phyloP scores from a whole-genome alignment of 805 yeast genomes.

The Nakazawaea populi region DNA sequence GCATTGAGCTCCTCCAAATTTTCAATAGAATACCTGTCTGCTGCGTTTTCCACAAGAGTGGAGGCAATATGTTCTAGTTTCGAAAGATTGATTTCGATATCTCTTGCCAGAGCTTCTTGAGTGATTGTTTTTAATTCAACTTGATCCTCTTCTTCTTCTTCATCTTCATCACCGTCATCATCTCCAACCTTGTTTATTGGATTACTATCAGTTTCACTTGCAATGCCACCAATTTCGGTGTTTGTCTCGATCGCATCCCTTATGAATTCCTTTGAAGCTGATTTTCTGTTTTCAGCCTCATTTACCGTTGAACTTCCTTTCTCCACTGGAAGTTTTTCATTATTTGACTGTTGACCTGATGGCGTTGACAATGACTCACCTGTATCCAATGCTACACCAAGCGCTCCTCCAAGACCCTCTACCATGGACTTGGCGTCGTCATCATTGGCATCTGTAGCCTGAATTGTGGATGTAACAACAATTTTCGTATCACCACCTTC shows the following conservation, averaged over 20 bases:
- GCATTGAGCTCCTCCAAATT: constrained; percentile 61
- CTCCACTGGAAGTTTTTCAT: not conserved
- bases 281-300: not conserved
- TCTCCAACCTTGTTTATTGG: no score
- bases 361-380: no score
- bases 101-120: constrained; percentile 6
- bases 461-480: not conserved
- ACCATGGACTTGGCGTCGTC: not conserved
- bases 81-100: constrained; percentile 27
- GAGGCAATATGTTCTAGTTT: constrained; percentile 23
- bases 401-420: no score
- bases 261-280: no score
- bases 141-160: constrained; percentile 14
- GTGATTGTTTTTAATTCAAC: constrained; percentile 15
- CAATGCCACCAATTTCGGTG: no score
- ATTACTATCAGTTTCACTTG: no score
- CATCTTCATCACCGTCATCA: constrained; percentile 11
- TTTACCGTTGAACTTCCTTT: not conserved
- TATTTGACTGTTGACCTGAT: not conserved
- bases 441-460: not conserved
- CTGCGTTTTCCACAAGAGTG: constrained; percentile 24
- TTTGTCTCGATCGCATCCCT: no score
- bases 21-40: constrained; percentile 37
- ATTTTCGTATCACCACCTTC: constrained; percentile 2
- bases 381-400: no score